These are phyloP conservation scores for Aspergillus caelatus DNA, from an alignment of 2,329 filamentous ascomycete genomes.

Conservation along the genomic window DNA sequence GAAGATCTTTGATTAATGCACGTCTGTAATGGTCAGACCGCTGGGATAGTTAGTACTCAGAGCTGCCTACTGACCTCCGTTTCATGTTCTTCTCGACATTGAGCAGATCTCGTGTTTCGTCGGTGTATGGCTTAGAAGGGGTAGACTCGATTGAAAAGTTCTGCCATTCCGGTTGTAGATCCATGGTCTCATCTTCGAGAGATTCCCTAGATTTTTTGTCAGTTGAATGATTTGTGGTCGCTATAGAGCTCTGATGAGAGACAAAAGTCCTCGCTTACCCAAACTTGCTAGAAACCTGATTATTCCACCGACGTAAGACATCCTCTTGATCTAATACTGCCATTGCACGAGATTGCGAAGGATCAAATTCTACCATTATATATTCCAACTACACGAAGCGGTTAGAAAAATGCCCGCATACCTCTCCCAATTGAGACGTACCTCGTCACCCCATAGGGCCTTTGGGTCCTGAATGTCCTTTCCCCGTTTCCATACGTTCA, in stretches of 20 bases:
- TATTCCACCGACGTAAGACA: constrained; percentile 8
- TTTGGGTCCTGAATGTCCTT: constrained; percentile 3
- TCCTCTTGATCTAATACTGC: constrained; percentile 15
- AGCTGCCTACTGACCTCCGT: constrained; percentile 15
- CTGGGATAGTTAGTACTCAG: neutral
- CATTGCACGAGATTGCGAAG: constrained; percentile 12
- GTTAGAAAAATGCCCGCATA: neutral
- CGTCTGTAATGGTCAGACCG: neutral
- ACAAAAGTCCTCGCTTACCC: neutral
- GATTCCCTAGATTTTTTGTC: neutral
- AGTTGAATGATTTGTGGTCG: neutral
- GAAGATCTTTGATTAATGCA: neutral
- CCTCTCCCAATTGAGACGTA: neutral
- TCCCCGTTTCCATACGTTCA: constrained; percentile 13
- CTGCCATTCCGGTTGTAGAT: constrained; percentile 20
- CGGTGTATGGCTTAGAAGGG: constrained; percentile 21
- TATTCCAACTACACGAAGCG: constrained; percentile 14
- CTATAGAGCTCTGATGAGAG: too few relatives aligned
- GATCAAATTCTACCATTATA: constrained; percentile 10
- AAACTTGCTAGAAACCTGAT: neutral
- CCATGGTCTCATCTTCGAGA: neutral
- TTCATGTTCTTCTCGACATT: constrained; percentile 23
- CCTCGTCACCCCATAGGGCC: constrained; percentile 19
- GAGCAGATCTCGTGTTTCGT: constrained; percentile 12
- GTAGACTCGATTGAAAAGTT: constrained; percentile 20